Evolutionary conservation across 2,329 filamentous ascomycete species (phyloP).

Genomic region (Cryphonectria japonica): DNA sequence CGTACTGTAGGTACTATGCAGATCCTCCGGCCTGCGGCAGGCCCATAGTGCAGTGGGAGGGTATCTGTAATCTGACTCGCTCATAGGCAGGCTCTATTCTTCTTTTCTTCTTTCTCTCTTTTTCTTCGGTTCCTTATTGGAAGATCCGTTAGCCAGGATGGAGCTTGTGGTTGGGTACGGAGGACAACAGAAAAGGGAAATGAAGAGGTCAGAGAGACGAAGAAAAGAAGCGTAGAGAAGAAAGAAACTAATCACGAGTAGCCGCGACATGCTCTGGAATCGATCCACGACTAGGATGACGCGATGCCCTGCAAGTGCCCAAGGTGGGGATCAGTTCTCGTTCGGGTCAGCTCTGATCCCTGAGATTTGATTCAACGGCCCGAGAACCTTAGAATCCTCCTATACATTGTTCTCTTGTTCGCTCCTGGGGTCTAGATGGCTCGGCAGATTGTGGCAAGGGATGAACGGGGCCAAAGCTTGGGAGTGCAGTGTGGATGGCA

Average conservation of each 20-base stretch:
- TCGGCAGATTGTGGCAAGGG: constrained; percentile 10
- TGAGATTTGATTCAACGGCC: constrained; percentile 16
- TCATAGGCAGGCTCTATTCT: background rate
- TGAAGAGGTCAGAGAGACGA: background rate
- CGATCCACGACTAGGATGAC: constrained; percentile 22
- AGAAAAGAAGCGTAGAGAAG: background rate
- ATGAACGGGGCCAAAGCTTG: background rate
- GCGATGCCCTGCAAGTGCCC: constrained; percentile 4
- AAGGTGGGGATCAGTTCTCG: background rate
- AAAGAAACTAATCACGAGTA: constrained; percentile 8
- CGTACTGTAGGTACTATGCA: constrained; percentile 1
- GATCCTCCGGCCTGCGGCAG: background rate
- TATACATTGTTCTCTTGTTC: background rate
- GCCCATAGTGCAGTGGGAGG: background rate
- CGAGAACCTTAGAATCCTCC: constrained; percentile 1
- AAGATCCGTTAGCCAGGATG: background rate
- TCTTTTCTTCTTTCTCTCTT: background rate
- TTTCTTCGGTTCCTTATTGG: background rate
- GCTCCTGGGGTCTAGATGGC: background rate
- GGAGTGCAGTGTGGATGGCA: background rate
- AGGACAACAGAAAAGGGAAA: background rate
- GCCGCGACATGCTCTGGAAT: constrained; percentile 24
- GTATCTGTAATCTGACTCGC: background rate
- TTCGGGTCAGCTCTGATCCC: constrained; percentile 13
- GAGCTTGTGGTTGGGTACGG: background rate